Conservation (phyloP, 768 basidiomycete genomes). For the Pleurotus ostreatus region DNA sequence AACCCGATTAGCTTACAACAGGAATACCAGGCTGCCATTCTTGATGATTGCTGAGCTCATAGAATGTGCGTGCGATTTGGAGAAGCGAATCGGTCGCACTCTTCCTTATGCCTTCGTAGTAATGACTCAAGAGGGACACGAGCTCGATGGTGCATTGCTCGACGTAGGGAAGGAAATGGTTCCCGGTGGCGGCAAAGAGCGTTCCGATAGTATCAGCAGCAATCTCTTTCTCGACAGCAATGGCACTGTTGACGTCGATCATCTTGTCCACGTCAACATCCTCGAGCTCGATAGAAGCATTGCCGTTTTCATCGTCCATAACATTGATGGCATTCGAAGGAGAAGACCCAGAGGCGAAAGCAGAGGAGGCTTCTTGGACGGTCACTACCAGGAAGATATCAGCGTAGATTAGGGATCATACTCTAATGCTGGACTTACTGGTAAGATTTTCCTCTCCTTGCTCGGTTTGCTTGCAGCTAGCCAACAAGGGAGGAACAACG, state of each 20-base stretch:
- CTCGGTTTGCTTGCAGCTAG: constrained; percentile 81
- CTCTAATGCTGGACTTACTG: constrained; percentile 30
- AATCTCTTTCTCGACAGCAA: constrained; percentile 99
- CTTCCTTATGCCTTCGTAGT: constrained; percentile 98
- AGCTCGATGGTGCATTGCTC: constrained; percentile 80
- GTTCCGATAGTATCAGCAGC: constrained; percentile 95
- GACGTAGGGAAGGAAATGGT: constrained; percentile 87
- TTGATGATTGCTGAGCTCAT: constrained; percentile 77
- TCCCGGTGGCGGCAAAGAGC: constrained; percentile 76
- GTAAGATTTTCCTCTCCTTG: constrained; percentile 54
- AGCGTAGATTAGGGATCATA: not conserved
- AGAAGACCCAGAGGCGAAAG: constrained; percentile 72
- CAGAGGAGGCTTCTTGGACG: constrained; percentile 49
- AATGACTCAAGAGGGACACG: constrained; percentile 77
- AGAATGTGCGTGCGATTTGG: constrained; percentile 86
- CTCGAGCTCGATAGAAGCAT: constrained; percentile 61
- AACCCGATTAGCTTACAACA: constrained; percentile 41
- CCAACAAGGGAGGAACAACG: constrained; percentile 82
- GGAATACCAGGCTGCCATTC: constrained; percentile 79
- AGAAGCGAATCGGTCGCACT: constrained; percentile 84
- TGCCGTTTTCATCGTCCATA: constrained; percentile 52
- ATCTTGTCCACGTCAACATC: constrained; percentile 83
- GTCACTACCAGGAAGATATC: constrained; percentile 33
- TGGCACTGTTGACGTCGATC: constrained; percentile 90
- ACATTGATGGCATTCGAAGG: constrained; percentile 66